Evolutionary conservation across 2,329 filamentous ascomycete genomes (phyloP), one percentile per base, ranked within the genome.

Genomic region (Talaromyces piceae): DNA sequence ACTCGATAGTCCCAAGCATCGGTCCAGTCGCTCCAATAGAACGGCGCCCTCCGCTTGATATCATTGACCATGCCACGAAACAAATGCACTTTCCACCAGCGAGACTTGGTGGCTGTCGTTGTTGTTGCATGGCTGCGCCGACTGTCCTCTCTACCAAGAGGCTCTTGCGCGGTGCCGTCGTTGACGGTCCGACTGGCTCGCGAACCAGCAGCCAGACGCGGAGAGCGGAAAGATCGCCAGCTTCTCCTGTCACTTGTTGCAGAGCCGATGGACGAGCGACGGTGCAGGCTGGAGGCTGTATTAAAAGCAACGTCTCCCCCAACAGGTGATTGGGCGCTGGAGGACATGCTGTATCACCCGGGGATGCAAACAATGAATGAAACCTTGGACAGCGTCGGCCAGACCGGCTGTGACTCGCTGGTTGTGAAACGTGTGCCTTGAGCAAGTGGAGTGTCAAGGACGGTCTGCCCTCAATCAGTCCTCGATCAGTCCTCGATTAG

Each of bases 1-100:
- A 95, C 87, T 49, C 89, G 81, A 72, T 95, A 95, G 65, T 94
- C 87, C 87, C 87, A 93, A 1, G 89, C 89, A 73, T 95, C 89
- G 16, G 66, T 75, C 87, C 87, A 94, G 68, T 95, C 89, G 67
- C 85, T 91, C 70, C 73, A 75, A 64, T 93, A 95, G 65, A 79
- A 94, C 1, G 89, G 89, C 6, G 78, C 78, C 56, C 89, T 75
- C 52, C 88, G 81, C 57, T 82, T 82, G 28, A 94, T 62, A 69
- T 95, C 89, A 63, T 87, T 83, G 52, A 83, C 66, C 81, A 95
- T 94, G 61, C 89, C 89, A 31, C 81, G 81, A 67, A 91, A 91
- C 46, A 86, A 74, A 46, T 77, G 77, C 22, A 91, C 79, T 63
- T 79, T 85, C 84, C 86, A 93, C 88, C 88, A 91, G 56, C 27